Evolutionary conservation across 140 eudicot genomes (phyloP), one percentile per base, ranked within the genome.

Genomic region (Oenanthe javanica): DNA sequence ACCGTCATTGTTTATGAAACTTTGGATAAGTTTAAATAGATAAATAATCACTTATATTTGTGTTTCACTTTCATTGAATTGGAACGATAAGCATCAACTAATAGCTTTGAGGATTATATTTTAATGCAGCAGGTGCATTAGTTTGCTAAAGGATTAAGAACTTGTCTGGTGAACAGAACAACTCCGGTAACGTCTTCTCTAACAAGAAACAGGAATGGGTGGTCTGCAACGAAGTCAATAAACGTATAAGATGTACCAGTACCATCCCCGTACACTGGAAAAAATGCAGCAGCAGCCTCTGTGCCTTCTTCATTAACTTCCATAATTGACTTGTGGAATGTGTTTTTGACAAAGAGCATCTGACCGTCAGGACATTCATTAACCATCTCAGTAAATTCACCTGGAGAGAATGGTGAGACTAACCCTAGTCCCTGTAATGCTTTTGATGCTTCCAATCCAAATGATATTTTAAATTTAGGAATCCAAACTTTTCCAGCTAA

Each of bases 291-390:
- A 57, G 67, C 31, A 59, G 31, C 31, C 4, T 59, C 67, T 6
- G 67, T 59, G 67, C 67, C 67, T 59, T 54, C 23, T 16, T 59
- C 67, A 59, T 59, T 59, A 59, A 59, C 67, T 59, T 59, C 67
- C 8, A 21, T 59, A 0, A 59, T 1, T 59, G 67, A 55, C 21
- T 55, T 18, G 5, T 55, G 64, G 25, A 18, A 55, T 19, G 64
- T 19, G 9, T 55, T 19, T 4, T 19, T 55, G 25, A 59, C 67
- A 59, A 19, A 59, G 27, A 59, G 12, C 27, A 21, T 59, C 67
- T 21, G 4, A 59, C 67, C 67, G 6, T 21, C 31, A 21, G 31
- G 67, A 59, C 9, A 59, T 59, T 59, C 67, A 59, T 59, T 59
- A 27, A 59, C 67, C 67, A 59, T 59, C 67, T 59, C 67, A 59